Conservation (phyloP, 2,329 filamentous ascomycete genomes). For the Ceratocystis variospora region DNA sequence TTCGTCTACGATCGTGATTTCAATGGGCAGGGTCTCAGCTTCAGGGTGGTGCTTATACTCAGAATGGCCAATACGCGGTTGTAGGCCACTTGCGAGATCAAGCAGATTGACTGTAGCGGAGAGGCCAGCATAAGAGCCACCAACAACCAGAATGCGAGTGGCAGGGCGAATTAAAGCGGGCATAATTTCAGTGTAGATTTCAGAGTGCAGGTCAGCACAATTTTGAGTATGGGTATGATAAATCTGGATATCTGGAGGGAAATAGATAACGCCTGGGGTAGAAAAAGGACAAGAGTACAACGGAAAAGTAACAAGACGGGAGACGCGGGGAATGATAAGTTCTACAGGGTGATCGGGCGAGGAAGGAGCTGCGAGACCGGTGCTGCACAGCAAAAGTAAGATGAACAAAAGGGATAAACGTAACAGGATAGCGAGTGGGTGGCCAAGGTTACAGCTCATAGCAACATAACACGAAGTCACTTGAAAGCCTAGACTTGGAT, state of each 20-base stretch:
- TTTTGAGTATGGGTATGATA: not conserved
- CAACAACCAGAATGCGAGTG: slow-evolving; percentile 49
- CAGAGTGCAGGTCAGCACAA: not conserved
- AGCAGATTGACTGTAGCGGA: slow-evolving; percentile 52
- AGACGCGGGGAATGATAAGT: too few relatives aligned
- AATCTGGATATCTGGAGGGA: not conserved
- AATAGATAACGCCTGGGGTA: not conserved
- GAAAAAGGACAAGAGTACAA: not conserved
- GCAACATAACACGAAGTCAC: not conserved
- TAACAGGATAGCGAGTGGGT: too few relatives aligned
- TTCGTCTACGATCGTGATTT: slow-evolving; percentile 64
- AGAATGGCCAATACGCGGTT: slow-evolving; percentile 32
- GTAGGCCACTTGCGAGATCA: slow-evolving; percentile 46
- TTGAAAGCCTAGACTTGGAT: not conserved
- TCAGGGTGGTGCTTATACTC: slow-evolving; percentile 30
- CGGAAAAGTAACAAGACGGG: not conserved
- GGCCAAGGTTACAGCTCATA: not conserved
- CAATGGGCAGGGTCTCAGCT: slow-evolving; percentile 39
- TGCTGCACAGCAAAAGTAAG: not conserved
- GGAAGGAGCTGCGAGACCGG: not conserved
- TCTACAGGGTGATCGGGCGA: not conserved
- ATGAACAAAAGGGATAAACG: not conserved
- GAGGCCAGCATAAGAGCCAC: slow-evolving; percentile 60
- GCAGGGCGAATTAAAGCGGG: slow-evolving; percentile 27
- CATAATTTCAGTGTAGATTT: not conserved